These are phyloP conservation scores for Filobasidium uniguttulatum DNA, from an alignment of 1,284 basidiomycete species.

Conservation along the genomic window DNA sequence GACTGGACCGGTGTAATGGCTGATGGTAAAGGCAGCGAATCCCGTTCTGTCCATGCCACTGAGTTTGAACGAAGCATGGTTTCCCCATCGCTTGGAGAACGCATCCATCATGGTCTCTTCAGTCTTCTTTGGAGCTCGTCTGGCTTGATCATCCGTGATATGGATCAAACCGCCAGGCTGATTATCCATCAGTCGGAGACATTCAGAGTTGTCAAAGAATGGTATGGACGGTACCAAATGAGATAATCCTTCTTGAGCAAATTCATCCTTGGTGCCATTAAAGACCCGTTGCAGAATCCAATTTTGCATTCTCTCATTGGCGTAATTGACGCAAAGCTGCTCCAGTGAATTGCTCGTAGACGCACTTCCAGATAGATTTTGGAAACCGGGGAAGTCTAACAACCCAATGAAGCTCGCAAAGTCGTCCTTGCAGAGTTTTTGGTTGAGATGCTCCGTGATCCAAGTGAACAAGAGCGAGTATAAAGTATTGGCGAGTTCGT, in stretches of 20 bases:
- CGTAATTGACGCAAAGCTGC: conserved; percentile 92
- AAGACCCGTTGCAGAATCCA: conserved; percentile 71
- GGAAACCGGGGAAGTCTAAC: conserved; percentile 86
- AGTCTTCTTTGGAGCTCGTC: conserved; percentile 73
- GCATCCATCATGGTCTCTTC: conserved; percentile 90
- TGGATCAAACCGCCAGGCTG: conserved; percentile 82
- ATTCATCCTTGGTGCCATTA: conserved; percentile 50
- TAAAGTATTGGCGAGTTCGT: conserved; percentile 81
- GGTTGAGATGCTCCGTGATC: conserved; percentile 93
- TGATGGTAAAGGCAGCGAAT: conserved; percentile 75
- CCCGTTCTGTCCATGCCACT: conserved; percentile 63
- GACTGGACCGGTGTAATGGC: conserved; percentile 80
- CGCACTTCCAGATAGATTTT: conserved; percentile 54
- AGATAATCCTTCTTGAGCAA: conserved; percentile 68
- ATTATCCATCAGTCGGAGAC: conserved; percentile 71
- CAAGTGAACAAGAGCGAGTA: conserved; percentile 92
- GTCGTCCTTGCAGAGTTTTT: conserved; percentile 80
- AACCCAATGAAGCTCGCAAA: conserved; percentile 87
- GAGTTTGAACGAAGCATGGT: conserved; percentile 77
- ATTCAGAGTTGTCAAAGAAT: conserved; percentile 87
- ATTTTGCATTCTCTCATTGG: conserved; percentile 76
- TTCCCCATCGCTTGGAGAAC: conserved; percentile 84
- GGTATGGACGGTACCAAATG: conserved; percentile 51
- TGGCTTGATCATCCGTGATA: conserved; percentile 94
- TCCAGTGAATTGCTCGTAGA: conserved; percentile 79